phyloP scores from a whole-genome alignment of 2,329 filamentous ascomycete species.

The Alternaria hordeiaustralica region DNA sequence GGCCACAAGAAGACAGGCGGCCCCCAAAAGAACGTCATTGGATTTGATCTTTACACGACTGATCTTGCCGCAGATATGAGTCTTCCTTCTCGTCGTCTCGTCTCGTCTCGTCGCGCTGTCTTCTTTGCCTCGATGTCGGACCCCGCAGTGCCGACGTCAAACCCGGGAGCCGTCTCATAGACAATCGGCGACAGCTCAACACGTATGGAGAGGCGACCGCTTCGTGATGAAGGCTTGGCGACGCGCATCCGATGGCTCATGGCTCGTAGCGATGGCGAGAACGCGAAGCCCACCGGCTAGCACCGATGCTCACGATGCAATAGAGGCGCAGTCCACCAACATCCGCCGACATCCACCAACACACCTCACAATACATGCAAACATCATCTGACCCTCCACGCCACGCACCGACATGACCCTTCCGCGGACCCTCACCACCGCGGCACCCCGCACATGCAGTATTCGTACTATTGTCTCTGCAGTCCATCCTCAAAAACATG shows the following conservation, averaged over 20 bases:
- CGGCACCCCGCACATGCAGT: not conserved
- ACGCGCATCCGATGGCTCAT: not conserved
- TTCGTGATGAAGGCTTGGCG: constrained; percentile 1
- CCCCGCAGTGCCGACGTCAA: not conserved
- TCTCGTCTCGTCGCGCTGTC: not conserved
- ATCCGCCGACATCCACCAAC: not conserved
- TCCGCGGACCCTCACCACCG: not conserved
- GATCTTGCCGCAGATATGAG: not conserved
- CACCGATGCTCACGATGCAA: constrained; percentile 15
- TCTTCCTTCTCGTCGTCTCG: not conserved
- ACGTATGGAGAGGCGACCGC: not conserved
- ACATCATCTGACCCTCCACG: constrained; percentile 1
- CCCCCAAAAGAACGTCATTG: not conserved
- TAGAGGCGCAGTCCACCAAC: constrained; percentile 19
- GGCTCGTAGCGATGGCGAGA: not conserved
- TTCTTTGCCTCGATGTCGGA: not conserved
- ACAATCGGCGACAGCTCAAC: not conserved
- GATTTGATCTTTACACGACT: not conserved
- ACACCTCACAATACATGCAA: not conserved
- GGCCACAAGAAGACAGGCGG: constrained; percentile 10
- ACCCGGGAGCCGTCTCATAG: not conserved
- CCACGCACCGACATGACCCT: not conserved
- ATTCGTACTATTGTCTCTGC: not conserved
- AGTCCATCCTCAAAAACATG: not conserved
- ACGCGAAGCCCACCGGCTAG: not conserved